These are phyloP conservation scores for Ulota crispa DNA, from an alignment of 225 moss, liverwort and hornwort genomes.

Conservation along the genomic window DNA sequence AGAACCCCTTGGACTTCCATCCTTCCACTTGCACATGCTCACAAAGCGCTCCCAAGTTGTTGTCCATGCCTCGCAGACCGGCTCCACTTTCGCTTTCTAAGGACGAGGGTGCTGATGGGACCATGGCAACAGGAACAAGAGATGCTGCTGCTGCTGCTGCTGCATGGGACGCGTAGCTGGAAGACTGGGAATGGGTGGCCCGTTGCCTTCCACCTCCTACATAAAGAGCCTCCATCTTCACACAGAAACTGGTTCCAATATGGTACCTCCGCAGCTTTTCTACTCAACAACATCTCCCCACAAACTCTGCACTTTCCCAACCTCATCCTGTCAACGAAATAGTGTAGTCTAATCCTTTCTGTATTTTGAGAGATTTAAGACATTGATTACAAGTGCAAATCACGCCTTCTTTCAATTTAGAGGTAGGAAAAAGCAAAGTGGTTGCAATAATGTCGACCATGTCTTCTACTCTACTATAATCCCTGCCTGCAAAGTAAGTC, in stretches of 20 bases:
- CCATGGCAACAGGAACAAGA: slow-evolving; percentile 6
- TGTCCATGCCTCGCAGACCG: slow-evolving; percentile 30
- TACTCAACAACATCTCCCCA: slow-evolving; percentile 23
- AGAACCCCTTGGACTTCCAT: slow-evolving; percentile 42
- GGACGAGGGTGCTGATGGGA: slow-evolving; percentile 19
- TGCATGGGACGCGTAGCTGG: slow-evolving; percentile 31
- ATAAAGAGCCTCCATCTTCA: slow-evolving; percentile 39
- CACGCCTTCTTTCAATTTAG: too few species aligned
- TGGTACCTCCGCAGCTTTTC: background rate
- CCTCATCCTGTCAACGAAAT: slow-evolving; percentile 5
- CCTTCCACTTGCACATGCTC: slow-evolving; percentile 50
- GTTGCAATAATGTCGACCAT: too few species aligned
- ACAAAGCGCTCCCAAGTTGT: slow-evolving; percentile 42
- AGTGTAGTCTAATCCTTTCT: background rate
- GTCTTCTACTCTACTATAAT: too few species aligned
- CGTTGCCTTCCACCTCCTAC: slow-evolving; percentile 45
- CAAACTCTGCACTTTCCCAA: slow-evolving; percentile 13
- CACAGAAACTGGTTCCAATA: background rate
- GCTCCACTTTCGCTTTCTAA: slow-evolving; percentile 24
- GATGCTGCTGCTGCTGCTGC: too few species aligned
- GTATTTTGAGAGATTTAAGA: background rate
- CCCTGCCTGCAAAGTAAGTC: too few species aligned
- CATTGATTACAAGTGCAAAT: too few species aligned
- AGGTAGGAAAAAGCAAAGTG: too few species aligned
- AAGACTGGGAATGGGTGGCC: slow-evolving; percentile 30